Percentiles rank a stretch among this genome's conserved stretches.
Evolutionary conservation across 2,329 filamentous ascomycete genomes (phyloP).

Genomic region (Alternaria sp.): DNA sequence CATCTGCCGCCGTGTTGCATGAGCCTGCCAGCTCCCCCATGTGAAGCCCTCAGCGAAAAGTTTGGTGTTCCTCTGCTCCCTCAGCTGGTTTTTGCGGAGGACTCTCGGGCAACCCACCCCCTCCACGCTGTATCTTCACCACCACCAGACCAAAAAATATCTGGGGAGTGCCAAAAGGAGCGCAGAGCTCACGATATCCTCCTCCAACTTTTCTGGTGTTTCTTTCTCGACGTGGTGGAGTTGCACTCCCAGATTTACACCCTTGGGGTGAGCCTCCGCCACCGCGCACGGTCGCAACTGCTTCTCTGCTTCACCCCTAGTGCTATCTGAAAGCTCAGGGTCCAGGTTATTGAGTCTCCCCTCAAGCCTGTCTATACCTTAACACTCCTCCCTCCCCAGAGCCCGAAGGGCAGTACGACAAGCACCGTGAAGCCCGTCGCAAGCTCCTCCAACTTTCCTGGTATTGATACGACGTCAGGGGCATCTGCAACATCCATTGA

Average conservation of each 20-base stretch:
- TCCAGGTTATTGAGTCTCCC: background rate
- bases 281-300: background rate
- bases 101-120: background rate
- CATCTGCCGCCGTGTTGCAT: background rate
- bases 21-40: background rate
- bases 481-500: background rate
- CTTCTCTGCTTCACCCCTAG: background rate
- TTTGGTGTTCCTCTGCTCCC: background rate
- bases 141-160: constrained; percentile 1
- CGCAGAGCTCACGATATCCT: background rate
- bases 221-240: background rate
- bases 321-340: background rate
- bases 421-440: background rate
- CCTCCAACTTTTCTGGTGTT: background rate
- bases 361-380: background rate
- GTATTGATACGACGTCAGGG: constrained; percentile 3
- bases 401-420: background rate
- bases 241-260: background rate
- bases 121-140: background rate
- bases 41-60: background rate
- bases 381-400: background rate
- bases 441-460: constrained; percentile 13
- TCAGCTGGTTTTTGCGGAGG: background rate
- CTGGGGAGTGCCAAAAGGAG: background rate
- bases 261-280: background rate